Percentiles rank a stretch among this genome's conserved stretches.
Conservation (phyloP, 2,329 filamentous ascomycete genomes). For the Xylariomycetidae sp. region DNA sequence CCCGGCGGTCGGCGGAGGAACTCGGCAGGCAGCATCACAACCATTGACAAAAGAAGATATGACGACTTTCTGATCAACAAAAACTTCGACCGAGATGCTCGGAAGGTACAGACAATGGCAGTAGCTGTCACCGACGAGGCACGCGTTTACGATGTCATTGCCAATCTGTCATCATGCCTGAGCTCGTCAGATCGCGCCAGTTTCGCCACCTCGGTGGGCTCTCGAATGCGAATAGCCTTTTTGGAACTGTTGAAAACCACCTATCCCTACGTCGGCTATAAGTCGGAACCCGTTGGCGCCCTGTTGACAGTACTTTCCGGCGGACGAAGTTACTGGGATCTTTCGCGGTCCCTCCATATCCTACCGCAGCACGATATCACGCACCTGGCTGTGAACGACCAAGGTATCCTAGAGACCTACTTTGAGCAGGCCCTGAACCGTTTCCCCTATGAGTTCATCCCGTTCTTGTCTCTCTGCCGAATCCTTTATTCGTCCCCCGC, state of each 20-base stretch:
- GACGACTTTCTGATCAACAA: conserved; percentile 52
- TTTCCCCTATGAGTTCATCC: conserved; percentile 80
- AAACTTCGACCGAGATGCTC: conserved; percentile 46
- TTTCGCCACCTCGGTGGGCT: conserved; percentile 52
- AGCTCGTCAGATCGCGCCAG: conserved; percentile 41
- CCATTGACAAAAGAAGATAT: conserved; percentile 56
- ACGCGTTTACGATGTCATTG: conserved; percentile 49
- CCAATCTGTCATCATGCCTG: conserved; percentile 43
- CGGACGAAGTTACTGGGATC: conserved; percentile 49
- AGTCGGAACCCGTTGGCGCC: conserved; percentile 63
- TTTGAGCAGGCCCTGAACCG: conserved; percentile 68
- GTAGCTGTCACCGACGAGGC: conserved; percentile 44
- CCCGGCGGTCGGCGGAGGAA: conserved; percentile 45
- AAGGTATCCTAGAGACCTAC: conserved; percentile 51
- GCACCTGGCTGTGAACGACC: conserved; percentile 46
- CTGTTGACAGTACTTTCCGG: conserved; percentile 61
- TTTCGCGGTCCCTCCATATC: conserved; percentile 35
- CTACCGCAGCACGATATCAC: conserved; percentile 33
- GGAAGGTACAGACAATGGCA: conserved; percentile 47
- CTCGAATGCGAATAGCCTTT: conserved; percentile 59
- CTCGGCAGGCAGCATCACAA: conserved; percentile 58
- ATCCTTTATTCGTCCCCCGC: conserved; percentile 52
- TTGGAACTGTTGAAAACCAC: conserved; percentile 67
- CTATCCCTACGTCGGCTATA: conserved; percentile 65
- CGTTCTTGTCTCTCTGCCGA: conserved; percentile 70